Evolutionary conservation across 106 monocot species (phyloP), one percentile per base, ranked within the genome.

Genomic region (Dactylorhiza incarnata): DNA sequence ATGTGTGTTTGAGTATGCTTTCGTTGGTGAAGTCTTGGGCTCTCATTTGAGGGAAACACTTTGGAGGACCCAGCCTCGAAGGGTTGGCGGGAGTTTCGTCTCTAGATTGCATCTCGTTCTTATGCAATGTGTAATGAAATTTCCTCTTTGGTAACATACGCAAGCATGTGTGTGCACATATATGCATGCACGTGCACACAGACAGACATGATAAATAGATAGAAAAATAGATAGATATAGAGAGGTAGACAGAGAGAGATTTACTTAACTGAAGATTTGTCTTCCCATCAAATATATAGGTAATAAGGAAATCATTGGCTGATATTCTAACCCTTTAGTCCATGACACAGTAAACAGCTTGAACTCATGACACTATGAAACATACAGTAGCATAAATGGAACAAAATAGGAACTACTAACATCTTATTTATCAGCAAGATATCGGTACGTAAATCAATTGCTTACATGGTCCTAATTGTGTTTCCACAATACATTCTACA

Each of bases 331-430:
- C 19, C 58, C 58, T 58, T 17, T 23, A 61, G 17, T n/a, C 22
- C 6, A 62, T 22, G 5, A 62, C 24, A 62, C 24, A 62, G 61
- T 62, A 22, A 4, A 37, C 37, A 1, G 37, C 37, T 37, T 37
- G 37, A 37, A 37, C 37, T 37, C 37, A 37, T 37, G 37, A 37
- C 37, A 37, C 37, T 54, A 54, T 17, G 4, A 54, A 54, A 54
- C 54, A 54, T 54, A 54, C 23, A 62, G 24, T 23, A 62, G 61
- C 61, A 62, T 62, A 62, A 62, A 22, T 62, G 61, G 61, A 5
- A 24, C 29, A 66, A 66, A 66, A 10, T 37, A 66, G 24, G 29
- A 66, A 10, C 26, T 66, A 29, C 24, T 26, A 66, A 9, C 9
- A 52, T 66, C 1, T 8, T 66, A 66, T 26, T 66, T 66, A 9